These are phyloP conservation scores for Eucommia ulmoides DNA, from an alignment of 257 asterid genomes.

Conservation along the genomic window DNA sequence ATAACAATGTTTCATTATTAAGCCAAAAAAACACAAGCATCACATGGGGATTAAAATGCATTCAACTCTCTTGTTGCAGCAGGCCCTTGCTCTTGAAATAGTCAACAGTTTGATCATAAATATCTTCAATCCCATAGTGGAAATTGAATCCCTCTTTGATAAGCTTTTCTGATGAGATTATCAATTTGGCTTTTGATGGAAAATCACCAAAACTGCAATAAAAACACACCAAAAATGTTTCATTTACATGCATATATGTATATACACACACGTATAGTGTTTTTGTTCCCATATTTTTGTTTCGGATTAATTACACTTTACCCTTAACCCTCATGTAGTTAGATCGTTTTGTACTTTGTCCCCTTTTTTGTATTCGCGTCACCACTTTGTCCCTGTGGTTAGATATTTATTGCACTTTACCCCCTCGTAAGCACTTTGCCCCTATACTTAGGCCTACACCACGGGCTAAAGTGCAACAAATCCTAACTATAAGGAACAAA, in stretches of 20 bases:
- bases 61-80: constrained; percentile 11
- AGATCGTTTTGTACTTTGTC: background rate
- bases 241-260: background rate
- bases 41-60: no score
- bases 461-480: no score
- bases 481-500: no score
- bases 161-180: constrained; percentile 13
- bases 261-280: no score
- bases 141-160: constrained; percentile 21
- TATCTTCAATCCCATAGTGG: constrained; percentile 23
- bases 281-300: background rate
- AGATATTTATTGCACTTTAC: no score
- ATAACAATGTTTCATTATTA: no score
- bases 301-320: background rate
- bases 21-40: no score
- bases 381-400: background rate
- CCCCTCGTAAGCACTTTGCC: no score
- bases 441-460: no score
- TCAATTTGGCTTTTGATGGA: constrained; percentile 17
- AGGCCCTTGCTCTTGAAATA: constrained; percentile 12
- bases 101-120: constrained; percentile 17
- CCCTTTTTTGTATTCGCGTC: background rate
- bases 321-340: background rate
- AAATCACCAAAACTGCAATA: constrained; percentile 13
- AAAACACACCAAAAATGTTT: background rate